phyloP scores from a whole-genome alignment of 441 rosid genomes.

The Croton laevigatus region DNA sequence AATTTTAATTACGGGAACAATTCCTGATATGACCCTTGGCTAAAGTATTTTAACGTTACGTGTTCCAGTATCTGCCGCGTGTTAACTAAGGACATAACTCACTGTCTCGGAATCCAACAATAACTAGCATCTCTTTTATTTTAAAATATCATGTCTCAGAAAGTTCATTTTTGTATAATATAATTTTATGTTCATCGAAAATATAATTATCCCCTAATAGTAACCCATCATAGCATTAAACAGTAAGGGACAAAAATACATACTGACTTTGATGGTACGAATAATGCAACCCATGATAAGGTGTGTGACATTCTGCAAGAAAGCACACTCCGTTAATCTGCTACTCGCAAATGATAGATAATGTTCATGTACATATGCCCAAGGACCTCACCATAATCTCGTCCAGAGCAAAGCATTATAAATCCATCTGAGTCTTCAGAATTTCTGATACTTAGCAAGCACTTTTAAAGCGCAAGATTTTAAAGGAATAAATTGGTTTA shows the following conservation, averaged over 20 bases:
- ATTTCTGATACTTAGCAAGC: no score
- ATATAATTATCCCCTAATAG: background rate
- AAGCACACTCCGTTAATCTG: background rate
- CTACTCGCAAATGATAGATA: background rate
- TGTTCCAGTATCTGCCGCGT: background rate
- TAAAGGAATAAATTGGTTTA: no score
- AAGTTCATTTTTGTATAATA: background rate
- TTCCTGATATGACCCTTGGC: background rate
- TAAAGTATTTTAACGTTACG: background rate
- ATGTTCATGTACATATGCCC: no score
- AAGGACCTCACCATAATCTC: no score
- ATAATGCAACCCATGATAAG: background rate
- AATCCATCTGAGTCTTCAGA: no score
- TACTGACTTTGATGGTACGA: background rate
- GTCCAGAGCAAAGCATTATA: no score
- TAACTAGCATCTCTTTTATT: conserved; percentile 1
- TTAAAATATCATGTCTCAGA: background rate
- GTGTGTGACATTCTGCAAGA: background rate
- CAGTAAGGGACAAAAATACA: background rate
- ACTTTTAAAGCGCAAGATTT: no score
- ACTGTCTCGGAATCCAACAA: background rate
- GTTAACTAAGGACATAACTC: background rate
- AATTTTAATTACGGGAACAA: background rate
- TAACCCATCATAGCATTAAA: background rate
- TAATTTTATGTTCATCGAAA: background rate